Evolutionary conservation across 1,284 basidiomycete species (phyloP).

Genomic region (Caloboletus firmus): DNA sequence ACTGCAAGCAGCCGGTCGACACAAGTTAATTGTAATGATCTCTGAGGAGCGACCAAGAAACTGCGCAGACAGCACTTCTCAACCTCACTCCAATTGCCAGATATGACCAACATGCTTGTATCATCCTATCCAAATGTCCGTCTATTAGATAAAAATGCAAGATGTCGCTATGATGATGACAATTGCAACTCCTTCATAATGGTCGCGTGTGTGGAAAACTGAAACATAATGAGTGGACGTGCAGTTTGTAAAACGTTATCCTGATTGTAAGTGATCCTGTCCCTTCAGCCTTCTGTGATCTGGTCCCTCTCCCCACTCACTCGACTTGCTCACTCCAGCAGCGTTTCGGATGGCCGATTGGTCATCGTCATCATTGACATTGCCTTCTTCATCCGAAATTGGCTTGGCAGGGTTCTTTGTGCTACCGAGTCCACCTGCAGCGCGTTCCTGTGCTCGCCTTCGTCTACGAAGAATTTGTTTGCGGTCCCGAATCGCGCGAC

Average conservation of each 20-base stretch:
- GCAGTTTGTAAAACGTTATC: slow-evolving; percentile 27
- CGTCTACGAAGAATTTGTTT: slow-evolving; percentile 78
- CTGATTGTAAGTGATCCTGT: slow-evolving; percentile 27
- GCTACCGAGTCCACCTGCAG: slow-evolving; percentile 47
- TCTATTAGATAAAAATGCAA: slow-evolving; percentile 36
- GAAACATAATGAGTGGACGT: slow-evolving; percentile 13
- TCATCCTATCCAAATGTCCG: slow-evolving; percentile 36
- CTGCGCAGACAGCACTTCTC: slow-evolving; percentile 14
- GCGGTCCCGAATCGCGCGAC: slow-evolving; percentile 66
- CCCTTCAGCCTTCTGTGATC: slow-evolving; percentile 30
- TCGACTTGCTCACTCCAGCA: slow-evolving; percentile 22
- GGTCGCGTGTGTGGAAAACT: slow-evolving; percentile 10
- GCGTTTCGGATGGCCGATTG: slow-evolving; percentile 7
- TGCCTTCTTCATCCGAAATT: slow-evolving; percentile 38
- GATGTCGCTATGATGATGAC: slow-evolving; percentile 22
- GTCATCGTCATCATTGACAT: slow-evolving; percentile 39
- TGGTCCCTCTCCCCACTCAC: slow-evolving; percentile 35
- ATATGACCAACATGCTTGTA: slow-evolving; percentile 21
- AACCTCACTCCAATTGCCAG: slow-evolving; percentile 23
- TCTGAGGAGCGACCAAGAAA: slow-evolving; percentile 11
- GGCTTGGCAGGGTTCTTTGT: slow-evolving; percentile 33
- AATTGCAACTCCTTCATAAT: slow-evolving; percentile 28
- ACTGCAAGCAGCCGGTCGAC: slow-evolving; percentile 30
- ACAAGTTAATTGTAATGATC: slow-evolving; percentile 24
- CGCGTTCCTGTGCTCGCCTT: slow-evolving; percentile 74